Conservation (phyloP, 495 filamentous ascomycete species). For the Trichoderma gamsii region DNA sequence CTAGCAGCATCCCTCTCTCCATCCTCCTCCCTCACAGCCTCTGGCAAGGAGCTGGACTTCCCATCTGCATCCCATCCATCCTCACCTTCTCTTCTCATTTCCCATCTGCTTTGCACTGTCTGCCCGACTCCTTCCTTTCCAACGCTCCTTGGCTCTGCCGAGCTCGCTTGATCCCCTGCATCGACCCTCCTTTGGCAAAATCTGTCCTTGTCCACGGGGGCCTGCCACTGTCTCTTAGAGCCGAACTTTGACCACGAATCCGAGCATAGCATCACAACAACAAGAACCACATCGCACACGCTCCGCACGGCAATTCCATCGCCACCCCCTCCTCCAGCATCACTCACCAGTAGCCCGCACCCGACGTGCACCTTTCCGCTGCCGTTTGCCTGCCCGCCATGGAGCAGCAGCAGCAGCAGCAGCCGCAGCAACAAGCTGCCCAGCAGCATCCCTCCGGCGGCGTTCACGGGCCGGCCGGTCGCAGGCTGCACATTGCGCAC, state of each 20-base stretch:
- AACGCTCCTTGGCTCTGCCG: constrained; percentile 21
- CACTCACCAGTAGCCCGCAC: constrained; percentile 33
- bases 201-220: constrained; percentile 11
- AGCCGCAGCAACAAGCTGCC: constrained; percentile 76
- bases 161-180: constrained; percentile 11
- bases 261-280: not conserved
- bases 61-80: constrained; percentile 28
- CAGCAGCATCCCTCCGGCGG: constrained; percentile 51
- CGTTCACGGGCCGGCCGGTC: constrained; percentile 75
- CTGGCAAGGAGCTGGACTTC: constrained; percentile 16
- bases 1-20: constrained; percentile 1
- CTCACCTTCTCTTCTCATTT: constrained; percentile 38
- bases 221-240: constrained; percentile 12
- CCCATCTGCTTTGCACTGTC: constrained; percentile 5
- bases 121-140: constrained; percentile 32
- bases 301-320: constrained; percentile 11
- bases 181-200: constrained; percentile 14
- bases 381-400: constrained; percentile 15
- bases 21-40: constrained; percentile 19
- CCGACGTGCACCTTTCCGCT: constrained; percentile 39
- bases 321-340: constrained; percentile 16
- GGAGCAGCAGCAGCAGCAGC: constrained; percentile 22
- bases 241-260: constrained; percentile 7
- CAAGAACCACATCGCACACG: constrained; percentile 20
- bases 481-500: constrained; percentile 95